Base-by-base conservation (phyloP, 495 filamentous ascomycete genomes). In the Talaromyces stipitatus region DNA sequence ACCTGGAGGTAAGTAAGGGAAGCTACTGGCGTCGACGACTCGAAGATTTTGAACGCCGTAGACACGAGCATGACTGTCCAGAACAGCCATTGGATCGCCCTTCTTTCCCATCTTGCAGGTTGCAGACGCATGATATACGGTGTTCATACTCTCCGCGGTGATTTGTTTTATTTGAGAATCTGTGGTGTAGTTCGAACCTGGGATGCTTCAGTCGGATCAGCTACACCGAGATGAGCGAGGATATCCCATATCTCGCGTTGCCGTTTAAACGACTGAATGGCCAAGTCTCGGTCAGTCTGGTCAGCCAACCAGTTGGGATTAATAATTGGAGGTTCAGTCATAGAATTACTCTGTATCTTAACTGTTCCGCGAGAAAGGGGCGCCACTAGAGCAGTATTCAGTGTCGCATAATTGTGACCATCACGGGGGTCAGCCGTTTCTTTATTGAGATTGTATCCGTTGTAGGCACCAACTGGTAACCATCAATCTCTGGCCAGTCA, bases 21-120 rank as follows among this genome's bases (percentile, higher is more conserved):
- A 82, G 22, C 76, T 64, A 48, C 73, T 75, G 2, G 79, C 80
- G 68, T 88, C 84, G 3, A 87, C 81, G 8, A 86, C 79, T 18
- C 83, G 70, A 36, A 36, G 33, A n/a, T 36, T 16, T 36, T 36
- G 33, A 16, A 36, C 33, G 14, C 80, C 79, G 57, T 65, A 65
- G 1, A 84, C 82, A 46, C 65, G 69, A 0, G 70, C 75, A 16
- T 67, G 60, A 4, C 62, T 59, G 60, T 84, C 81, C 5, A 85
- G 59, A 6, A 83, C 81, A 0, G 80, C 79, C 65, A 69, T 75
- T 7, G 32, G 33, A 58, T 83, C 78, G 29, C 55, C 53, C 9
- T 24, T 48, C 48, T 50, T 58, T 1, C 80, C 79, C 78, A 83
- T 82, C 53, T 65, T 69, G 60, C 76, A 79, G 0, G 78, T 80